phyloP scores from a whole-genome alignment of 2,329 filamentous ascomycete species.

The Hypomyces rosellus region DNA sequence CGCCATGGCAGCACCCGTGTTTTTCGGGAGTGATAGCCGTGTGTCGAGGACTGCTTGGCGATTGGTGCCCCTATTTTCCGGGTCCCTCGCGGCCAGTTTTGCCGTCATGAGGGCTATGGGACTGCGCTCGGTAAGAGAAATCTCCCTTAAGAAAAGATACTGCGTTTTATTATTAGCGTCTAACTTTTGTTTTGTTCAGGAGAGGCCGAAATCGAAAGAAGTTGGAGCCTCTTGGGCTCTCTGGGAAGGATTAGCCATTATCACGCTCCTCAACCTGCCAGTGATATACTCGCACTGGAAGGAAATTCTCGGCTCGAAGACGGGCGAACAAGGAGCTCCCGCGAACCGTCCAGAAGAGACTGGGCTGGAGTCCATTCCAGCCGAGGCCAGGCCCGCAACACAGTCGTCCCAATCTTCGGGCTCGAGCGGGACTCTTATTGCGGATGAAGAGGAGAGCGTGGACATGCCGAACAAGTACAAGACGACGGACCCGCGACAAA shows the following conservation, averaged over 20 bases:
- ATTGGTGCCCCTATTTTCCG: background rate
- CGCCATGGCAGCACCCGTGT: constrained; percentile 1
- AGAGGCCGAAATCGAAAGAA: background rate
- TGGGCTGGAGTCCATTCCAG: too few relatives aligned
- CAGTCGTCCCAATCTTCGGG: too few relatives aligned
- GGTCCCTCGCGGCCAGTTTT: background rate
- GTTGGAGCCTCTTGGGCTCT: constrained; percentile 1
- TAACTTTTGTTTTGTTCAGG: too few relatives aligned
- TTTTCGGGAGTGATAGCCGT: background rate
- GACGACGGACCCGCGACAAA: too few relatives aligned
- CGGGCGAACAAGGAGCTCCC: background rate
- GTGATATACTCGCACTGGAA: background rate
- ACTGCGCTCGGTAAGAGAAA: constrained; percentile 6
- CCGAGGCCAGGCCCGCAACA: too few relatives aligned
- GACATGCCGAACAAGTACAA: too few relatives aligned
- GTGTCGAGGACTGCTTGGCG: background rate
- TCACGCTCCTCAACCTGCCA: constrained; percentile 1
- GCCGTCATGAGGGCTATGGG: constrained; percentile 3
- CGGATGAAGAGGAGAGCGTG: too few relatives aligned
- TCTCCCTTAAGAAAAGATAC: too few relatives aligned
- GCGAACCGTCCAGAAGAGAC: too few relatives aligned
- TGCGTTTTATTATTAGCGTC: background rate
- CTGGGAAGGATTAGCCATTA: constrained; percentile 5
- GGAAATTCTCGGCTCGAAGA: background rate
- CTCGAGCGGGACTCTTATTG: too few relatives aligned